phyloP scores from a whole-genome alignment of 148 eudicot species.

The Nepenthes mirabilis region DNA sequence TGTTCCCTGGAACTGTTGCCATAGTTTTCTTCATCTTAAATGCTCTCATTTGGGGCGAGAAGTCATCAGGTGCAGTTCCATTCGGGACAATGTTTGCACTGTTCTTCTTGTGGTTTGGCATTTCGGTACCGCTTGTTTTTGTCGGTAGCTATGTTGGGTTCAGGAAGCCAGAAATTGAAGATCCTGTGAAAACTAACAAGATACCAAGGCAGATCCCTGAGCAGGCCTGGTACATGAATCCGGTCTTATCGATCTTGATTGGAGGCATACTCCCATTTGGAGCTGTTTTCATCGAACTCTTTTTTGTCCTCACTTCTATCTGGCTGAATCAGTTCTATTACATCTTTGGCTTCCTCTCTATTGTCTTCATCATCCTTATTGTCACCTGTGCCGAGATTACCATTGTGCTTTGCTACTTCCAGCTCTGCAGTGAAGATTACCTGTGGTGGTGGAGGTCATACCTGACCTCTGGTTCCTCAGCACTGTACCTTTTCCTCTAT shows the following conservation, averaged over 20 bases:
- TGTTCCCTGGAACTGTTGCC: constrained; percentile 26
- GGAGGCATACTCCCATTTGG: constrained; percentile 31
- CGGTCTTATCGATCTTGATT: constrained; percentile 16
- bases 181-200: constrained; percentile 24
- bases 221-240: constrained; percentile 27
- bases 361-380: constrained; percentile 20
- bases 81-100: constrained; percentile 24
- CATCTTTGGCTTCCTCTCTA: constrained; percentile 27
- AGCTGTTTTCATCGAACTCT: constrained; percentile 23
- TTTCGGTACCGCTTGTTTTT: constrained; percentile 32
- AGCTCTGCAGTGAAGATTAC: constrained; percentile 38
- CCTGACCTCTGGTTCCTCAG: constrained; percentile 31
- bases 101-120: constrained; percentile 24
- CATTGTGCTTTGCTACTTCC: constrained; percentile 30
- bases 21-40: constrained; percentile 18
- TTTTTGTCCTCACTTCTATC: constrained; percentile 20
- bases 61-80: constrained; percentile 27
- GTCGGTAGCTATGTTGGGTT: constrained; percentile 27
- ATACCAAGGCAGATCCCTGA: constrained; percentile 33
- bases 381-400: constrained; percentile 28
- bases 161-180: constrained; percentile 16
- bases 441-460: constrained; percentile 45
- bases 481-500: constrained; percentile 31
- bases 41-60: constrained; percentile 19
- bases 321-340: constrained; percentile 35